Conservation (phyloP, 176 grass and related monocot species). For the Calamus simplicifolius region DNA sequence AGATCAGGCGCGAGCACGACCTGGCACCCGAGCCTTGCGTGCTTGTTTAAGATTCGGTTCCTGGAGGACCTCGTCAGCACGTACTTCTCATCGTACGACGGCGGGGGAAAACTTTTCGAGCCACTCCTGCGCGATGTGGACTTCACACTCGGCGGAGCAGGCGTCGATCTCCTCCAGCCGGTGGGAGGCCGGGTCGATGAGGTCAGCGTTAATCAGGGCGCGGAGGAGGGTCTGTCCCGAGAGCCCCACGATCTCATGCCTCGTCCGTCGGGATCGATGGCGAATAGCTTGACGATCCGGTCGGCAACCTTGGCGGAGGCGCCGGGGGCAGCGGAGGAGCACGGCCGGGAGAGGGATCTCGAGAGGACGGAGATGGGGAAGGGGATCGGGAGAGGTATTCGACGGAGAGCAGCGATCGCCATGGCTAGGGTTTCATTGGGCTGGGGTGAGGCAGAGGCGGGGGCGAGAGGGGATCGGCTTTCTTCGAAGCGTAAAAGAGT, state of each 20-base stretch:
- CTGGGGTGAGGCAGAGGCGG: no score
- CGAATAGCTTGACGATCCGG: constrained; percentile 84
- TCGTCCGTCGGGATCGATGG: constrained; percentile 61
- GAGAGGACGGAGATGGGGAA: constrained; percentile 34
- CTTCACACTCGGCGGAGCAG: constrained; percentile 90
- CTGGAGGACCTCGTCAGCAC: neutral
- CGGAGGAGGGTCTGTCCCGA: constrained; percentile 76
- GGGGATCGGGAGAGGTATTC: neutral
- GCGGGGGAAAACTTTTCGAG: neutral
- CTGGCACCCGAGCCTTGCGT: constrained; percentile 2
- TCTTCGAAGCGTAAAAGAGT: no score
- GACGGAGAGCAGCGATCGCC: neutral
- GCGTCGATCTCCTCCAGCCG: constrained; percentile 94
- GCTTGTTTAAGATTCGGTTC: constrained; percentile 30
- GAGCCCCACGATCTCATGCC: constrained; percentile 63
- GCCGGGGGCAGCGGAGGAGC: constrained; percentile 3
- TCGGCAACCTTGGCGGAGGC: constrained; percentile 63
- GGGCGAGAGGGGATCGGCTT: no score
- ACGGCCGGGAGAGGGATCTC: constrained; percentile 10
- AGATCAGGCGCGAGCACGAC: neutral
- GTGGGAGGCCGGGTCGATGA: constrained; percentile 91
- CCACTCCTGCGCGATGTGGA: constrained; percentile 45
- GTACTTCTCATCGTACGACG: neutral
- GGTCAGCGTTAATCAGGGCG: constrained; percentile 57
- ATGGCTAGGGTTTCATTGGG: neutral